Conservation (phyloP, 108 stramenopile species). For the Nitzschia inconspicua region DNA sequence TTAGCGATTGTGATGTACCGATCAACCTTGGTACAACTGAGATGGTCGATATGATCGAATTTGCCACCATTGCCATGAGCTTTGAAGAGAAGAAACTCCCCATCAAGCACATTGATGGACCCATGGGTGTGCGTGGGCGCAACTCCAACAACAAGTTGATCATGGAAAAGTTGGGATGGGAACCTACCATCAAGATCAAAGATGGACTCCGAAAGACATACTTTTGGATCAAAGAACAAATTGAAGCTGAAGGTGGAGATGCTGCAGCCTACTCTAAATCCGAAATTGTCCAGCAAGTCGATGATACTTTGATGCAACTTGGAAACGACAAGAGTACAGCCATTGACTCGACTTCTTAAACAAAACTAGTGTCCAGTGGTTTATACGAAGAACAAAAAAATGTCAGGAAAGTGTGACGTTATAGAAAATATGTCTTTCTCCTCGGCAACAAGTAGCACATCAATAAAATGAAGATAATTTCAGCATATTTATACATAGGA, state of each 20-base stretch:
- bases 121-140: constrained; percentile 97
- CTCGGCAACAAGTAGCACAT: no score
- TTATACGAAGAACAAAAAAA: no score
- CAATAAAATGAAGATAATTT: no score
- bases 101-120: constrained; percentile 98
- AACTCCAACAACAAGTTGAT: constrained; percentile 97
- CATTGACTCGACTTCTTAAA: constrained; percentile 17
- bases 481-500: no score
- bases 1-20: constrained; percentile 89
- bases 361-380: no score
- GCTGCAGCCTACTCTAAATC: constrained; percentile 61
- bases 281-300: constrained; percentile 92
- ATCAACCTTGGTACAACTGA: constrained; percentile 96
- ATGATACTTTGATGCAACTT: constrained; percentile 83
- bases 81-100: constrained; percentile 90
- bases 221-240: constrained; percentile 95
- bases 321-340: constrained; percentile 66
- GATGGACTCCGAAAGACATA: constrained; percentile 91
- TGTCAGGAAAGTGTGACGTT: no score
- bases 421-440: no score
- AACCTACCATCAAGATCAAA: constrained; percentile 83
- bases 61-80: constrained; percentile 89
- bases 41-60: constrained; percentile 97
- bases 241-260: constrained; percentile 83
- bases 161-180: constrained; percentile 93